A percentile compares a stretch with the other conserved stretches of the same genome.
phyloP scores from a whole-genome alignment of 306 rosid genomes.

The Herpetospermum pedunculosum region DNA sequence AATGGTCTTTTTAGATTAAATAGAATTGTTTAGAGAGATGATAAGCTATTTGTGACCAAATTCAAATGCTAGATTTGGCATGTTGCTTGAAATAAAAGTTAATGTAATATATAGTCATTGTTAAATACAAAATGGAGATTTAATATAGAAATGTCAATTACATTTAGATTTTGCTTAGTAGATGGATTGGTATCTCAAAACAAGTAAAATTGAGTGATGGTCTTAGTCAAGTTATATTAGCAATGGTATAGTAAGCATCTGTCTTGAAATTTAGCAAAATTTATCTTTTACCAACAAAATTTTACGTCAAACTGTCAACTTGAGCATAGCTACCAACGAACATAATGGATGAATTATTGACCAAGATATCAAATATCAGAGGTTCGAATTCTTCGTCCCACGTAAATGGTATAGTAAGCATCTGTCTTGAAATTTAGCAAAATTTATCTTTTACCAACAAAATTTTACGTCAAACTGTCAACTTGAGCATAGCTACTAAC shows the following conservation, averaged over 20 bases:
- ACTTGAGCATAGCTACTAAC: too few species aligned
- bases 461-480: too few species aligned
- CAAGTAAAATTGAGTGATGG: neutral
- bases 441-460: neutral
- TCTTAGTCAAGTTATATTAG: neutral
- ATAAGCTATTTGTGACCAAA: neutral
- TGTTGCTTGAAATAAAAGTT: neutral
- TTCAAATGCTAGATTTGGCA: neutral
- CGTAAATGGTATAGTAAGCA: neutral
- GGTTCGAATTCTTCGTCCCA: too few species aligned
- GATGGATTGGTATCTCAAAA: neutral
- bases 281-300: neutral
- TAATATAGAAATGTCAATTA: neutral
- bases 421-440: neutral
- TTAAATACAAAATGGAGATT: neutral
- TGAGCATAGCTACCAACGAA: too few species aligned
- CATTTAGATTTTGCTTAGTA: neutral
- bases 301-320: too few species aligned
- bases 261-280: neutral
- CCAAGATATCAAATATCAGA: too few species aligned
- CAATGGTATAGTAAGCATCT: neutral
- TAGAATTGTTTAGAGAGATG: neutral
- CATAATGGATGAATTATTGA: too few species aligned
- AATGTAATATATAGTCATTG: neutral
- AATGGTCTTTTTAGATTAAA: too few species aligned